phyloP scores from a whole-genome alignment of 2,329 filamentous ascomycete species.

The Dothistroma pini region DNA sequence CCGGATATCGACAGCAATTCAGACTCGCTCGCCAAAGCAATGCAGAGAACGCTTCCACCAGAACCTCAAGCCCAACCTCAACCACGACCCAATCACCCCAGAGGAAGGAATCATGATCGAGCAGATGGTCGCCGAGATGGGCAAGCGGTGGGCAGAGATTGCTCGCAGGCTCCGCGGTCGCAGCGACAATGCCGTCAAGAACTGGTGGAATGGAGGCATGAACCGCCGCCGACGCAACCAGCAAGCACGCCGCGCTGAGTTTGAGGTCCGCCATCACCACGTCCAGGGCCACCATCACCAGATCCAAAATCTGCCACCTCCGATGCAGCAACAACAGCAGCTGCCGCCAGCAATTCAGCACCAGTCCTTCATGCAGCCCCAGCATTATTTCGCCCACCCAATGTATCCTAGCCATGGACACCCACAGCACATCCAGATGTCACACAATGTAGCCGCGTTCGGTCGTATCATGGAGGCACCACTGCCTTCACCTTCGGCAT shows the following conservation, averaged over 20 bases:
- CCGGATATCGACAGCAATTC: conserved; percentile 70
- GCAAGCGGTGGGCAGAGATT: conserved; percentile 92
- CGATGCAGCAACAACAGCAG: conserved; percentile 25
- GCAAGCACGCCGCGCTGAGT: conserved; percentile 36
- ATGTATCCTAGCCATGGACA: conserved; percentile 23
- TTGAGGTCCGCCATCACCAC: conserved; percentile 32
- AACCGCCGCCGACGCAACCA: conserved; percentile 62
- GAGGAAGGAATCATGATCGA: conserved; percentile 73
- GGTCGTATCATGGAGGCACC: conserved; percentile 49
- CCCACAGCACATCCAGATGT: conserved; percentile 30
- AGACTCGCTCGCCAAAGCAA: conserved; percentile 83
- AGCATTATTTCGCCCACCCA: conserved; percentile 27
- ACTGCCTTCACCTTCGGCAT: conserved; percentile 60
- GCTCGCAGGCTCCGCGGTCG: conserved; percentile 75
- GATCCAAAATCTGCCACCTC: conserved; percentile 24
- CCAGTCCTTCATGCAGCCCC: conserved; percentile 19
- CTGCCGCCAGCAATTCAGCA: conserved; percentile 26
- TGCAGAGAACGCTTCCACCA: conserved; percentile 93
- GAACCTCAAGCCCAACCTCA: conserved; percentile 81
- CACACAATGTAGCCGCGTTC: conserved; percentile 29
- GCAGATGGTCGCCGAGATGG: conserved; percentile 69
- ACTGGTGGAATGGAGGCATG: conserved; percentile 95
- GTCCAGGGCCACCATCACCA: conserved; percentile 22
- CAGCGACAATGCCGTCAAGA: conserved; percentile 95
- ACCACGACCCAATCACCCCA: conserved; percentile 72